Base-by-base conservation (phyloP, 345 rosid species). In the Ricinus communis region DNA sequence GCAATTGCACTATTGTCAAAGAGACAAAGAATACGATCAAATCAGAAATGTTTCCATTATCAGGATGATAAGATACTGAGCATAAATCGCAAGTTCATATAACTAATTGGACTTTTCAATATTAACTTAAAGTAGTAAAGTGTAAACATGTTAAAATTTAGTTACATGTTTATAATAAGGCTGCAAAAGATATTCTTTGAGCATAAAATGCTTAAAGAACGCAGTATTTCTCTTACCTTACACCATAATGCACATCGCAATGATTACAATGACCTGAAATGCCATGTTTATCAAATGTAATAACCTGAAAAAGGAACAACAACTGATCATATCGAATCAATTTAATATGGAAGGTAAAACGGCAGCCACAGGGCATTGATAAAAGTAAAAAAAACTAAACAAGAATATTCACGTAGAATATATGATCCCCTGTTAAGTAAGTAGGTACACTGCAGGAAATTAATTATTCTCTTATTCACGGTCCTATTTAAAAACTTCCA, bases 191-290 rank as follows among this genome's bases (percentile, higher is more conserved):
- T 2, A 16, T n/a, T n/a, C 27, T 65, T 30, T 10, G 15, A 31
- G 46, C 58, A 31, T 24, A 24, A 8, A 3, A 36, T n/a, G 25
- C 50, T 13, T 22, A 49, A 16, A 10, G 4, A 53, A 51, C 18
- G 51, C 13, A 62, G 24, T 28, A 51, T 58, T n/a, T 22, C 30
- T 79, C 92, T 65, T 75, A 91, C 93, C 80, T 51, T 68, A 85
- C 86, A 69, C 91, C 97, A 79, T 72, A 73, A 73, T 87, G 87
- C 68, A 85, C 89, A 80, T 86, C 97, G 8, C 79, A 55, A 60
- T 94, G 98, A 77, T 88, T 94, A 62, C 95, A 85, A 69, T 94
- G 96, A 77, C 95, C 97, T 49, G 93, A 91, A 80, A 91, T 83
- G 28, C 96, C 97, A 77, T 86, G 71, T 45, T 66, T 77, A 80